Evolutionary conservation across 2,329 filamentous ascomycete genomes (phyloP).

Genomic region (Aspergillus fijiensis): DNA sequence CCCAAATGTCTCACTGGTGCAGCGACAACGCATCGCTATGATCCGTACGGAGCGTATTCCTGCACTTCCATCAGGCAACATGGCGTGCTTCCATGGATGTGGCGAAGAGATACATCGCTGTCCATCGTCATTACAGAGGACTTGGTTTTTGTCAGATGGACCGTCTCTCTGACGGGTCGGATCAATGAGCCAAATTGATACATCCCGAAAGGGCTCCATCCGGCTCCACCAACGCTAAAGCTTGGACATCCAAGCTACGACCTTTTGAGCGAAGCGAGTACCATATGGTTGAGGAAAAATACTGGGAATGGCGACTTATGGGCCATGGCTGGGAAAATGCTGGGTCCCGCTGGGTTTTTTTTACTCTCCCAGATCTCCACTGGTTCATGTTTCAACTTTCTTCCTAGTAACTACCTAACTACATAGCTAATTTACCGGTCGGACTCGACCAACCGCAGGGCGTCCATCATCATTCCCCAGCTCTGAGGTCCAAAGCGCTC

Average conservation of each 20-base stretch:
- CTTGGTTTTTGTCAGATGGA: too few relatives aligned
- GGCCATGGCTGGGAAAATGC: too few relatives aligned
- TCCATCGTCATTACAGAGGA: too few relatives aligned
- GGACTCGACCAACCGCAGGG: slow-evolving; percentile 4
- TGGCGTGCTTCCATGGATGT: not conserved
- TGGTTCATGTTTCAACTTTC: not conserved
- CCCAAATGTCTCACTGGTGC: not conserved
- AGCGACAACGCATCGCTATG: not conserved
- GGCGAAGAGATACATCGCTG: not conserved
- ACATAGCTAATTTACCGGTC: too few relatives aligned
- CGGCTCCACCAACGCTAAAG: not conserved
- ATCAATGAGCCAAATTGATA: not conserved
- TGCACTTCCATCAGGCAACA: not conserved
- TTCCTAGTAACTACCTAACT: not conserved
- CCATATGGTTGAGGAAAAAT: not conserved
- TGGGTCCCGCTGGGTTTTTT: too few relatives aligned
- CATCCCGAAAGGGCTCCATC: not conserved
- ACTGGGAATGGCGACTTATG: not conserved
- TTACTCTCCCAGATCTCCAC: not conserved
- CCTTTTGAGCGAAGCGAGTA: not conserved
- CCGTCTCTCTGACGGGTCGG: not conserved
- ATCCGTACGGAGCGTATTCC: too few relatives aligned
- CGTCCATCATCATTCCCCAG: slow-evolving; percentile 15
- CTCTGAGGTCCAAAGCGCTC: slow-evolving; percentile 17
- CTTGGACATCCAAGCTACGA: not conserved